Percentiles rank a stretch among this genome's conserved stretches.
Conservation (phyloP, 345 rosid species). For the Arabidopsis suecica region DNA sequence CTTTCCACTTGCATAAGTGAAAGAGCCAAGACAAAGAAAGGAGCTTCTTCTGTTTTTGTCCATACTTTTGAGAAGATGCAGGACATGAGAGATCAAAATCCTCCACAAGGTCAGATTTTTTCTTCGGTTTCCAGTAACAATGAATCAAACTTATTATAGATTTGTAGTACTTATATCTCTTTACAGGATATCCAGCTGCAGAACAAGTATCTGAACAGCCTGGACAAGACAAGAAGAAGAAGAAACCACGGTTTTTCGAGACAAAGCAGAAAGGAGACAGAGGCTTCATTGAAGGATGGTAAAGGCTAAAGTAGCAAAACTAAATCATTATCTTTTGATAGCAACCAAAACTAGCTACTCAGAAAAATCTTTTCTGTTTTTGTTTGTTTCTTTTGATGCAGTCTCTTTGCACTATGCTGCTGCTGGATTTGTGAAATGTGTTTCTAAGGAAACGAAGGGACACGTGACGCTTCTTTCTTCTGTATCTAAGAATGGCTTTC, state of each 20-base stretch:
- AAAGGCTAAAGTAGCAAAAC: conserved; percentile 2
- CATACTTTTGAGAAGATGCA: conserved; percentile 28
- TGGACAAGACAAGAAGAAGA: conserved; percentile 30
- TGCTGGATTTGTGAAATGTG: conserved; percentile 50
- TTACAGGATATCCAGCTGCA: conserved; percentile 40
- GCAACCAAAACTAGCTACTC: neutral
- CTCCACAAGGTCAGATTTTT: conserved; percentile 36
- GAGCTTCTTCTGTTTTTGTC: neutral
- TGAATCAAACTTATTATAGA: neutral
- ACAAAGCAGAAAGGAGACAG: conserved; percentile 47
- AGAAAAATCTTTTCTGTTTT: neutral
- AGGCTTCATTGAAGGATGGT: conserved; percentile 51
- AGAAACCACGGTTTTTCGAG: conserved; percentile 16
- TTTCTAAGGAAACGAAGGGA: conserved; percentile 27
- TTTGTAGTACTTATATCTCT: conserved; percentile 28
- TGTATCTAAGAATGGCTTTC: conserved; percentile 15
- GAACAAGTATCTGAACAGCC: conserved; percentile 27
- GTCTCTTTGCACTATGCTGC: conserved; percentile 48
- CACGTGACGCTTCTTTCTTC: conserved; percentile 4
- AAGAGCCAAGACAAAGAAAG: conserved; percentile 19
- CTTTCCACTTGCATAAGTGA: conserved; percentile 19
- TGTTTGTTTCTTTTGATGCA: conserved; percentile 17
- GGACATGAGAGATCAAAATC: conserved; percentile 38
- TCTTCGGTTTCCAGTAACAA: neutral
- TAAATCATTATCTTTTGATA: neutral